These are phyloP conservation scores for Xylariaceae sp. DNA, from an alignment of 2,329 filamentous ascomycete species.

Conservation along the genomic window DNA sequence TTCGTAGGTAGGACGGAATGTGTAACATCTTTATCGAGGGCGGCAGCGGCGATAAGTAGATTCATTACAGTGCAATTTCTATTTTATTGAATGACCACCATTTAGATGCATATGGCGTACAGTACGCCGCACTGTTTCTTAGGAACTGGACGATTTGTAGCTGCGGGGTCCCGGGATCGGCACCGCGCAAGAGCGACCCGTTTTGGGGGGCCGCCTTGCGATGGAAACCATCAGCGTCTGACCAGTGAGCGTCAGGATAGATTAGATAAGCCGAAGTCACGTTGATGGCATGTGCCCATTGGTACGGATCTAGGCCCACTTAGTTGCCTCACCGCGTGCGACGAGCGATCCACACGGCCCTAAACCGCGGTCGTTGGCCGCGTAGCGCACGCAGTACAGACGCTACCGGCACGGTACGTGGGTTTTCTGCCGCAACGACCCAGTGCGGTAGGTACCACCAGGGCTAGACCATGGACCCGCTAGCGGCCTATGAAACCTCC, in stretches of 20 bases:
- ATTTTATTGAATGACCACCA: too few species aligned
- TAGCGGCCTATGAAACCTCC: constrained; percentile 16
- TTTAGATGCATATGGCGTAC: too few species aligned
- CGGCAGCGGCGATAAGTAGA: too few species aligned
- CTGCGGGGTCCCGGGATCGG: not conserved
- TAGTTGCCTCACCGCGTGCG: not conserved
- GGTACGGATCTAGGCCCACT: not conserved
- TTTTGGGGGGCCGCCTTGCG: not conserved
- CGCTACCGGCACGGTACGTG: not conserved
- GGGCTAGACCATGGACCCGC: constrained; percentile 1
- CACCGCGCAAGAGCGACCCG: not conserved
- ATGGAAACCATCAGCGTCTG: not conserved
- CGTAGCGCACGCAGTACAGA: too few species aligned
- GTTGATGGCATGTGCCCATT: not conserved
- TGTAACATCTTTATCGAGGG: too few species aligned
- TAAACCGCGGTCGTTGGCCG: not conserved
- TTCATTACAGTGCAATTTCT: too few species aligned
- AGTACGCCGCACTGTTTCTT: too few species aligned
- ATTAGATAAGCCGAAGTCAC: not conserved
- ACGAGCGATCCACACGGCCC: not conserved
- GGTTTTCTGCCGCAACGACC: not conserved
- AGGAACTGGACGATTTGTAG: not conserved
- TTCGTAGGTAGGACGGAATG: too few species aligned
- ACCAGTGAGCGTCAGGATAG: not conserved
- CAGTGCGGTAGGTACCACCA: not conserved